These are phyloP conservation scores for Olyra latifolia DNA, from an alignment of 176 grass and related monocot genomes.

Conservation along the genomic window DNA sequence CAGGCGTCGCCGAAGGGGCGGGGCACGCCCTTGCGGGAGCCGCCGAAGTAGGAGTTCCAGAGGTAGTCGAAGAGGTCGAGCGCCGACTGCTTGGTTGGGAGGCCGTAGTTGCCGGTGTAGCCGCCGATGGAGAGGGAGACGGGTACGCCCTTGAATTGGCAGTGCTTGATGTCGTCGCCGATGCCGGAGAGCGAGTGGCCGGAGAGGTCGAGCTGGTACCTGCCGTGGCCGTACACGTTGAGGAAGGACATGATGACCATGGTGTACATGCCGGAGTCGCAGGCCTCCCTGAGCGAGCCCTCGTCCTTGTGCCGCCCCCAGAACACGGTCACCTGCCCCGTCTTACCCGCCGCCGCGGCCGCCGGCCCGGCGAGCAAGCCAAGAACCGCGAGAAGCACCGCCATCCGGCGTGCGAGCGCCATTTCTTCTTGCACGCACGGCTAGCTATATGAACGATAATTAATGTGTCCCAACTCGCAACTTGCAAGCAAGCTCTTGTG, in stretches of 20 bases:
- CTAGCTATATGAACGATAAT: too few relatives aligned
- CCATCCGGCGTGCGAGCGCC: background rate
- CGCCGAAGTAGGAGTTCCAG: conserved; percentile 36
- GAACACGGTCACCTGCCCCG: conserved; percentile 25
- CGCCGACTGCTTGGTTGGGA: background rate
- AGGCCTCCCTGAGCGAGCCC: conserved; percentile 26
- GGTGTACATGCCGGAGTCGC: conserved; percentile 32
- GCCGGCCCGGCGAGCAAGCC: background rate
- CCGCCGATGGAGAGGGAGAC: conserved; percentile 37
- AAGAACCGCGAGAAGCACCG: background rate
- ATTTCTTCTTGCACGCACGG: background rate
- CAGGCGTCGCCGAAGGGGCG: conserved; percentile 24
- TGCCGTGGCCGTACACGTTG: conserved; percentile 1
- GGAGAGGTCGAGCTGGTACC: conserved; percentile 24
- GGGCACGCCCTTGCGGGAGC: background rate
- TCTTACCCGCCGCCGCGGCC: background rate
- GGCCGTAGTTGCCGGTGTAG: background rate
- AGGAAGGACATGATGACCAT: conserved; percentile 32
- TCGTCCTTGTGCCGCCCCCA: conserved; percentile 32
- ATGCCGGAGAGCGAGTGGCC: conserved; percentile 14
- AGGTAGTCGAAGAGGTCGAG: conserved; percentile 31
- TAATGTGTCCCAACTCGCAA: too few relatives aligned
- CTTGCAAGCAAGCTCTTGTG: too few relatives aligned
- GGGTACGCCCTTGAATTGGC: conserved; percentile 15
- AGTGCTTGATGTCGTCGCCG: conserved; percentile 38